Conservation (phyloP, 2,329 filamentous ascomycete genomes). For the Epichloe uncinata region DNA sequence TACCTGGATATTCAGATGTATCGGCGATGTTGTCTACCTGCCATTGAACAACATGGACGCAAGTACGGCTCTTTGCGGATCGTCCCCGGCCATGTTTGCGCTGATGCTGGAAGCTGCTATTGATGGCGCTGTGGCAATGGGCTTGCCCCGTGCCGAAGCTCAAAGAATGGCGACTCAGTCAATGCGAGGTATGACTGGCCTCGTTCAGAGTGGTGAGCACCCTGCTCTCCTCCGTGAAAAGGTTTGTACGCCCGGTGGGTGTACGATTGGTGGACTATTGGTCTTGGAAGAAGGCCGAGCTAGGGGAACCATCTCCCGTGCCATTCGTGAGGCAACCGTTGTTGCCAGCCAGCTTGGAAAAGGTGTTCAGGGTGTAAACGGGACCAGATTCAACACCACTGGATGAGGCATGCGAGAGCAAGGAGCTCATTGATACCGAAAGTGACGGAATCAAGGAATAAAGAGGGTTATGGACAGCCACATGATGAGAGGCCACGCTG, state of each 20-base stretch:
- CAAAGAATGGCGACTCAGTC: constrained; percentile 67
- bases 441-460: neutral
- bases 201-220: constrained; percentile 60
- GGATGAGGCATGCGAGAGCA: neutral
- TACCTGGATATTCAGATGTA: constrained; percentile 63
- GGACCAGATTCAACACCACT: constrained; percentile 14
- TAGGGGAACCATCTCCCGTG: constrained; percentile 51
- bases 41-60: constrained; percentile 58
- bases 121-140: constrained; percentile 69
- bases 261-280: constrained; percentile 61
- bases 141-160: constrained; percentile 57
- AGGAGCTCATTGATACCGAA: neutral
- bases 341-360: constrained; percentile 50
- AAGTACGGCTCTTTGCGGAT: constrained; percentile 59
- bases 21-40: constrained; percentile 57
- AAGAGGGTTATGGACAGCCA: too few species aligned
- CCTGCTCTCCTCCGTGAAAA: constrained; percentile 63
- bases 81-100: constrained; percentile 63
- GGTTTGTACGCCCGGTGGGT: constrained; percentile 65
- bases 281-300: constrained; percentile 62
- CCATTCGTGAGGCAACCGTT: constrained; percentile 56
- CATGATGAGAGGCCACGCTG: too few species aligned
- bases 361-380: constrained; percentile 25
- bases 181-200: constrained; percentile 57
- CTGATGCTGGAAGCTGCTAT: constrained; percentile 63